Conservation (phyloP, 2,329 filamentous ascomycete genomes). For the Alternaria postmessia region DNA sequence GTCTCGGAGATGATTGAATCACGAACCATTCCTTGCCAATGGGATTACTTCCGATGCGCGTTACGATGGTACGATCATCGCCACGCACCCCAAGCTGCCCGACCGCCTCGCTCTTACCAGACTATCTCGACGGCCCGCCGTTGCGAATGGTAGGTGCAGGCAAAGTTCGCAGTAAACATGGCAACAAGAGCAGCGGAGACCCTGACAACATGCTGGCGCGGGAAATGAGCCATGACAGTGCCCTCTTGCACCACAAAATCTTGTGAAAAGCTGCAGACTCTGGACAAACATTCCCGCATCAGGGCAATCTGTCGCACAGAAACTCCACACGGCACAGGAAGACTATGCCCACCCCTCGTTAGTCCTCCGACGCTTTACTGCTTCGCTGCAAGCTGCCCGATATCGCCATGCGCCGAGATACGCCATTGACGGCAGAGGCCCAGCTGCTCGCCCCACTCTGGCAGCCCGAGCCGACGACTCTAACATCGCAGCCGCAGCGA, state of each 20-base stretch:
- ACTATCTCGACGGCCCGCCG: slow-evolving; percentile 4
- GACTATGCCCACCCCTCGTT: slow-evolving; percentile 19
- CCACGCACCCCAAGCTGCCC: slow-evolving; percentile 3
- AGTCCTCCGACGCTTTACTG: slow-evolving; percentile 14
- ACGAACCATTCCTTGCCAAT: slow-evolving; percentile 11
- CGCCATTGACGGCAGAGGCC: slow-evolving; percentile 21
- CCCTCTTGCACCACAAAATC: slow-evolving; percentile 4
- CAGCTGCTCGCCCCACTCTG: slow-evolving; percentile 23
- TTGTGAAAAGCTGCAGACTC: slow-evolving; percentile 4
- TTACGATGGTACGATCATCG: slow-evolving; percentile 10
- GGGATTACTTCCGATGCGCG: slow-evolving; percentile 7
- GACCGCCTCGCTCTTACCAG: slow-evolving; percentile 9
- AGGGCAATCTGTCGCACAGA: slow-evolving; percentile 16
- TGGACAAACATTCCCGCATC: slow-evolving; percentile 15
- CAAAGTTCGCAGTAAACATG: slow-evolving; percentile 5
- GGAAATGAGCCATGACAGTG: background rate
- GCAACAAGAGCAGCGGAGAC: slow-evolving; percentile 12
- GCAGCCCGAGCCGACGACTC: slow-evolving; percentile 11
- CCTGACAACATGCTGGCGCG: slow-evolving; percentile 1
- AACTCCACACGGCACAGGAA: slow-evolving; percentile 11
- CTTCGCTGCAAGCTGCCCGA: slow-evolving; percentile 22
- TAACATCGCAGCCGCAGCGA: slow-evolving; percentile 6
- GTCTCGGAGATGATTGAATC: slow-evolving; percentile 3
- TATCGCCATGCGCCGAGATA: slow-evolving; percentile 21
- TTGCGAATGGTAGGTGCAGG: slow-evolving; percentile 11